These are phyloP conservation scores for Purshia tridentata DNA, from an alignment of 306 rosid species.

Conservation along the genomic window DNA sequence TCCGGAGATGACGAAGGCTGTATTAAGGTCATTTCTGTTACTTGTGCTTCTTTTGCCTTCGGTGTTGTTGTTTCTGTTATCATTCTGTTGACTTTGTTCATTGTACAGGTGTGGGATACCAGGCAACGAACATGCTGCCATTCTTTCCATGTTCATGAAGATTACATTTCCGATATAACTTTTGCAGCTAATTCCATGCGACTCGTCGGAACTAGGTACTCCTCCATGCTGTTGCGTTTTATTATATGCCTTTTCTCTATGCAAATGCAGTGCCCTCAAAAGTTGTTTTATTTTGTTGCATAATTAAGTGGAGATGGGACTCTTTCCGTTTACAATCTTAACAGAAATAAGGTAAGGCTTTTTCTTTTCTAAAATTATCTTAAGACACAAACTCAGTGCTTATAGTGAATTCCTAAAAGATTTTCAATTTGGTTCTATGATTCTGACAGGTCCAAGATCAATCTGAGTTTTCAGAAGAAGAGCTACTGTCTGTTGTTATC, in stretches of 20 bases:
- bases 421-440: conserved; percentile 24
- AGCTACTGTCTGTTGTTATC: conserved; percentile 78
- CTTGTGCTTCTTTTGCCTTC: conserved; percentile 17
- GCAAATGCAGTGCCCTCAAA: neutral
- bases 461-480: conserved; percentile 93
- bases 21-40: conserved; percentile 55
- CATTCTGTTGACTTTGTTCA: neutral
- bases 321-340: conserved; percentile 86
- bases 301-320: conserved; percentile 87
- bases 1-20: conserved; percentile 88
- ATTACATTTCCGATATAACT: conserved; percentile 83
- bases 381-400: neutral
- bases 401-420: neutral
- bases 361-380: neutral
- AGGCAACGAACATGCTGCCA: conserved; percentile 79
- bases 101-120: conserved; percentile 82
- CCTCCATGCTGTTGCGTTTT: neutral
- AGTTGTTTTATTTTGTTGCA: conserved; percentile 14
- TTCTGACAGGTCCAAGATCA: conserved; percentile 64
- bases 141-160: conserved; percentile 66
- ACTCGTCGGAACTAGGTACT: conserved; percentile 80
- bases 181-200: conserved; percentile 73
- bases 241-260: neutral
- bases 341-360: conserved; percentile 67
- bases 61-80: neutral